Base-by-base conservation (phyloP, 2,329 filamentous ascomycete species). In the Colletotrichum neosansevieriae region DNA sequence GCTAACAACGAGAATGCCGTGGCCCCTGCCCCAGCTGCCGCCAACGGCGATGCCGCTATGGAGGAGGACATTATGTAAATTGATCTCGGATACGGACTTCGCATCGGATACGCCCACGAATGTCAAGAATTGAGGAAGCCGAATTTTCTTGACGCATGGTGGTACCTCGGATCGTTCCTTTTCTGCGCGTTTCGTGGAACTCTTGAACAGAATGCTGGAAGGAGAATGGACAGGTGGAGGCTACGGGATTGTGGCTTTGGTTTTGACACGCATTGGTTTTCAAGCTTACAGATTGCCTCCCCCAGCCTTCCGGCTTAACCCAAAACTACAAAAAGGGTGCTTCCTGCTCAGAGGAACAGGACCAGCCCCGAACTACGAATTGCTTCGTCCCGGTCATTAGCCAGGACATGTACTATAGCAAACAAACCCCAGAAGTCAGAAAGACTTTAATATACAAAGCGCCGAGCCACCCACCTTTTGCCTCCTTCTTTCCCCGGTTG, bases 31-130 rank as follows among this genome's bases (percentile, higher is more conserved):
- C 74, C 82, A 61, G 77, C 82, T 50, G 78, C 81, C 62, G 72
- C 76, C 63, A 82, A 78, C 63, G 87, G 84, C 53, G 88, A 90
- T 74, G 88, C 86, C 44, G 77, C 85, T n/a, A 91, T 91, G 89
- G 88, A 89, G 73, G 88, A 91, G 70, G 89, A 90, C 74, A 90
- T 91, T 63, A 81, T 86, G 77, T 82, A 76, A 76, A 71, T 24
- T n/a, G 34, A 12, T n/a, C 56, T 38, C 34, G 2, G 38, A 19
- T 11, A 15, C 17, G 6, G 17, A 15, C 24, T 45, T 45, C 42
- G 45, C 63, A 15, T 44, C 56, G 32, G 17, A 56, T 42, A 50
- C 49, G 42, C 56, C 49, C 47, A 54, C 56, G 17, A 38, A 54
- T 29, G 32, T 49, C 10, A 40, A 58, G 32, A 21, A 59, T 24